Base-by-base conservation (phyloP, 768 basidiomycete species). In the Panaeolus papilionaceus region DNA sequence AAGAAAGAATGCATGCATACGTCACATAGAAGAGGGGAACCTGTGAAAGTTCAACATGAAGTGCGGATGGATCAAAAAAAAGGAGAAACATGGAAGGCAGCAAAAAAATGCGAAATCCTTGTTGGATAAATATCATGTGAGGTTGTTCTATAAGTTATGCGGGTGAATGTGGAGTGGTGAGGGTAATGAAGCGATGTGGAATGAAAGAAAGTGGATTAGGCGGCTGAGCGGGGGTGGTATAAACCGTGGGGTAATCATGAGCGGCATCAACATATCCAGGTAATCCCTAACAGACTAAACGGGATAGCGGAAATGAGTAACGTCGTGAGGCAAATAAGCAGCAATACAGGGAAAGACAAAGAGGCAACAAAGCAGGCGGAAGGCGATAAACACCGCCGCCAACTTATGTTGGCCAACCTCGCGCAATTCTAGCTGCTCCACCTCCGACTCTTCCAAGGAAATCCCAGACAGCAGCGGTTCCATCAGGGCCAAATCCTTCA, bases 391-490 rank as follows among this genome's bases (percentile, higher is more conserved):
- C 47, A 18, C 20, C 39, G 38, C 16, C 18, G 38, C 16, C 18
- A 11, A 38, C 44, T 65, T 80, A 92, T 65, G 91, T 92, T 61
- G 92, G 92, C 90, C 90, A 93, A 12, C 92, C 92, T 61, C 91
- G 83, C 11, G 88, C 90, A 39, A 91, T 88, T 71, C 92, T 81
- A 37, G 90, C 92, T 37, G 92, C 92, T 10, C 91, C 92, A 58
- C 89, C 89, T 4, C 89, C 89, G 10, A 94, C 85, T 14, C 90
- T 80, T 12, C 91, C 91, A 64, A 94, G 72, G 70, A 93, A 83
- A 67, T 80, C 86, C 91, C 91, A 93, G 54, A 93, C 82, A 11
- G 85, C 85, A 20, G 84, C 82, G 1, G 89, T 86, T 39, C 86
- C 83, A 70, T 89, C 89, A 12, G 80, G 79, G 23, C 79, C 66